Percentiles rank a stretch among this genome's conserved stretches.
phyloP scores from a whole-genome alignment of 805 yeast genomes.

The Starmerella floricola region DNA sequence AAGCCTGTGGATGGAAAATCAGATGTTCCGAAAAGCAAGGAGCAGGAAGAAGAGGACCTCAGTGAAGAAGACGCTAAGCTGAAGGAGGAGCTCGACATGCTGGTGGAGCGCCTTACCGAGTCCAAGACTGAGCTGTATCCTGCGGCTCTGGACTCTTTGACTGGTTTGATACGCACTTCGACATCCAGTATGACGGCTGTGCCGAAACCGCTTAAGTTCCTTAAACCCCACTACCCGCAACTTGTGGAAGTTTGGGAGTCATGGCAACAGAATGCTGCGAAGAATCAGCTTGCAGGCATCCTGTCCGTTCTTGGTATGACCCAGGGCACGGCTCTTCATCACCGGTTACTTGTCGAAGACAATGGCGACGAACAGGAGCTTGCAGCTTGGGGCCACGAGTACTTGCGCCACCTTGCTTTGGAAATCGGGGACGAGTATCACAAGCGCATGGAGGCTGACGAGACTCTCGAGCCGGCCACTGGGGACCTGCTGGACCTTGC shows the following conservation, averaged over 20 bases:
- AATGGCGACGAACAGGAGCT: constrained; percentile 42
- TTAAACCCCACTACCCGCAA: constrained; percentile 73
- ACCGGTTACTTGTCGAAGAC: constrained; percentile 51
- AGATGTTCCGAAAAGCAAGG: constrained; percentile 5
- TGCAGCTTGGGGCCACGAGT: constrained; percentile 86
- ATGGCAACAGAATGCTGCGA: constrained; percentile 45
- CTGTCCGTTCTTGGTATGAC: constrained; percentile 93
- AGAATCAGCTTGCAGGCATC: constrained; percentile 65
- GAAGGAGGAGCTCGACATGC: constrained; percentile 71
- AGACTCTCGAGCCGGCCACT: constrained; percentile 18
- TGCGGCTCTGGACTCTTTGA: constrained; percentile 56
- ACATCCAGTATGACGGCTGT: constrained; percentile 99
- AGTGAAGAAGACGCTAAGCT: constrained; percentile 87
- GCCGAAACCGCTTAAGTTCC: constrained; percentile 93
- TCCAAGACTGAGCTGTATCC: constrained; percentile 37
- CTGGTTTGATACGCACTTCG: constrained; percentile 71
- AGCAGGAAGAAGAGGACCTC: constrained; percentile 57
- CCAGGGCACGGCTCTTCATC: constrained; percentile 68
- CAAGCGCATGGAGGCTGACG: constrained; percentile 29
- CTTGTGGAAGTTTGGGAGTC: constrained; percentile 52
- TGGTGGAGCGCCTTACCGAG: constrained; percentile 62
- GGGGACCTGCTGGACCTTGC: constrained; percentile 50
- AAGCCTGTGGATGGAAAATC: constrained; percentile 2
- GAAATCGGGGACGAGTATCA: constrained; percentile 86
- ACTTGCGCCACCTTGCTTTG: constrained; percentile 85